A percentile compares a stretch with the other conserved stretches of the same genome.
Evolutionary conservation across 306 rosid genomes (phyloP).

Genomic region (Adenanthera pavonina): DNA sequence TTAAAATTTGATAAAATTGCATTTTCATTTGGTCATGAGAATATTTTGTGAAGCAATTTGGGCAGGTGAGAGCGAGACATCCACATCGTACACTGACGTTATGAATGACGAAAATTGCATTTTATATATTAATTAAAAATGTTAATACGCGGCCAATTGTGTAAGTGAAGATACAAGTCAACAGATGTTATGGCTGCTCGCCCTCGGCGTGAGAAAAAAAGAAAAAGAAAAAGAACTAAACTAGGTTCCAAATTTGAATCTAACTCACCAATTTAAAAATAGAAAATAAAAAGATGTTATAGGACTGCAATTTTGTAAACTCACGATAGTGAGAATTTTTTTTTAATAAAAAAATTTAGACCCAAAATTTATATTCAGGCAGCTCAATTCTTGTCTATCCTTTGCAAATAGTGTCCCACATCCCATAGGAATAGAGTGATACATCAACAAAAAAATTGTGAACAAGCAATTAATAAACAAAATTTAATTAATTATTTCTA

Average conservation of each 20-base stretch:
- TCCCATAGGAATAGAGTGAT: no score
- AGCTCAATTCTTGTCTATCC: no score
- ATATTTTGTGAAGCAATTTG: neutral
- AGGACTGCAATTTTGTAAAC: neutral
- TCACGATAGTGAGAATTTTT: neutral
- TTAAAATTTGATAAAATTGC: neutral
- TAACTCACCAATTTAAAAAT: no score
- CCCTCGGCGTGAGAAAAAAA: no score
- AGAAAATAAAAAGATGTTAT: neutral
- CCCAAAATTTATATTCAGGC: no score
- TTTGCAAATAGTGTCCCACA: no score
- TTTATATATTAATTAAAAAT: neutral
- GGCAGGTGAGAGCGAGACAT: conserved; percentile 12
- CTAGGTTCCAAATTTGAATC: neutral
- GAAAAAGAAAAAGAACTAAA: neutral
- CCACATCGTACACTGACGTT: neutral
- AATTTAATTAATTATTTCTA: no score
- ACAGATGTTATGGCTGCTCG: neutral
- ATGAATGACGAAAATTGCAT: conserved; percentile 2
- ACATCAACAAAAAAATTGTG: no score
- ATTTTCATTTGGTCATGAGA: neutral
- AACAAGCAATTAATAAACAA: no score
- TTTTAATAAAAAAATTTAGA: no score
- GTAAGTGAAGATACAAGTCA: neutral
- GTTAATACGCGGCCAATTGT: conserved; percentile 30